Conservation (phyloP, 768 basidiomycete genomes). For the Strobilomyces echinocephalus region DNA sequence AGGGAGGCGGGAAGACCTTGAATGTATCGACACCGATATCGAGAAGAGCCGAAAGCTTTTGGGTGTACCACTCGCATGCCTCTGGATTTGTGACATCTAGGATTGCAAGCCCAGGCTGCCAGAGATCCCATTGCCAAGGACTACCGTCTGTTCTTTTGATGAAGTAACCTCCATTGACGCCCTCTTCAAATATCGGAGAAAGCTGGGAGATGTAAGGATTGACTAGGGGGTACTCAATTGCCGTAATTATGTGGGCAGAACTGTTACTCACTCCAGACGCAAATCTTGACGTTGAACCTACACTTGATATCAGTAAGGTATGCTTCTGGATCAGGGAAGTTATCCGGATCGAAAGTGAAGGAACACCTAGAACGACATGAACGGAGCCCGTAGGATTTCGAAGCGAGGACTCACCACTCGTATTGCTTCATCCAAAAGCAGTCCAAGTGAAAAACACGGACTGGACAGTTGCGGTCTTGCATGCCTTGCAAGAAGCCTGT, state of each 20-base stretch:
- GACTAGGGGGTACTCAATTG: constrained; percentile 36
- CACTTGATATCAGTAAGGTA: constrained; percentile 58
- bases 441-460: constrained; percentile 72
- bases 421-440: constrained; percentile 77
- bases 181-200: constrained; percentile 67
- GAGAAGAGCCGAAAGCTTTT: constrained; percentile 39
- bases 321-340: constrained; percentile 67
- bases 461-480: constrained; percentile 54
- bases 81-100: constrained; percentile 62
- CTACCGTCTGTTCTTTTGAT: constrained; percentile 65
- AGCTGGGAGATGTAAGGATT: constrained; percentile 72
- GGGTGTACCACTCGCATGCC: constrained; percentile 45
- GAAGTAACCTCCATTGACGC: constrained; percentile 61
- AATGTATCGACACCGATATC: constrained; percentile 46
- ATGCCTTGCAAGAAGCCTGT: constrained; percentile 68
- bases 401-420: constrained; percentile 44
- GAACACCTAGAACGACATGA: constrained; percentile 47
- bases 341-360: constrained; percentile 72
- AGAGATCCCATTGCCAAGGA: constrained; percentile 67
- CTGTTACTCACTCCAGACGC: constrained; percentile 56
- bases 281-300: constrained; percentile 65
- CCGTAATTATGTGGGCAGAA: not conserved
- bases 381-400: not conserved
- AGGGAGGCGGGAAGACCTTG: constrained; percentile 38
- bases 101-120: constrained; percentile 60